A percentile compares a stretch with the other conserved stretches of the same genome.
Conservation (phyloP, 2,329 filamentous ascomycete species). For the Phoma sp. region DNA sequence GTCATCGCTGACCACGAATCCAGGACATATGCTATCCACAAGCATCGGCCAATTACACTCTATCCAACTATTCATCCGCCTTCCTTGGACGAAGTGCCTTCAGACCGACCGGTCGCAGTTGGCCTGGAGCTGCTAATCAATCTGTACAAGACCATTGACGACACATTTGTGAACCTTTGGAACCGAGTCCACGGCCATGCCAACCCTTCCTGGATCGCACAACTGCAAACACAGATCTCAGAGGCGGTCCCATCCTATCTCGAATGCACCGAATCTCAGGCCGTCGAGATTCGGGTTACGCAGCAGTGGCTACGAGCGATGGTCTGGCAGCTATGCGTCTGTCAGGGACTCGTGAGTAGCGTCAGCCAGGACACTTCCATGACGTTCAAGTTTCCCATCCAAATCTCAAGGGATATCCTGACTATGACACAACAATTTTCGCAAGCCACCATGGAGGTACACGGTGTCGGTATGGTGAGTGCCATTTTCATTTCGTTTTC, state of each 20-base stretch:
- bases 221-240: constrained; percentile 58
- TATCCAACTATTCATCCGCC: constrained; percentile 65
- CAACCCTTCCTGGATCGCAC: constrained; percentile 54
- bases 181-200: constrained; percentile 62
- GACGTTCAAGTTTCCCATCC: constrained; percentile 67
- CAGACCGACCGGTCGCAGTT: constrained; percentile 61
- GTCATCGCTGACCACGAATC: constrained; percentile 4
- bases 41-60: constrained; percentile 68
- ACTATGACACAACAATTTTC: constrained; percentile 74
- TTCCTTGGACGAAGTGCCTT: constrained; percentile 56
- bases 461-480: constrained; percentile 75
- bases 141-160: constrained; percentile 68
- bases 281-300: constrained; percentile 71
- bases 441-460: constrained; percentile 73
- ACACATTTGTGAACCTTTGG: constrained; percentile 69
- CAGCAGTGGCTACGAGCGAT: constrained; percentile 75
- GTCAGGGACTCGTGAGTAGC: constrained; percentile 68
- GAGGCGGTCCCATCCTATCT: constrained; percentile 63
- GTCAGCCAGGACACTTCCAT: constrained; percentile 64
- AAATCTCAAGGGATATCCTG: constrained; percentile 66
- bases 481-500: constrained; percentile 12
- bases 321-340: constrained; percentile 75
- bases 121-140: constrained; percentile 68
- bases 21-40: constrained; percentile 68
- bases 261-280: constrained; percentile 68